phyloP scores from a whole-genome alignment of 2,329 filamentous ascomycete species.

The Zelopaecilomyces penicillatus region DNA sequence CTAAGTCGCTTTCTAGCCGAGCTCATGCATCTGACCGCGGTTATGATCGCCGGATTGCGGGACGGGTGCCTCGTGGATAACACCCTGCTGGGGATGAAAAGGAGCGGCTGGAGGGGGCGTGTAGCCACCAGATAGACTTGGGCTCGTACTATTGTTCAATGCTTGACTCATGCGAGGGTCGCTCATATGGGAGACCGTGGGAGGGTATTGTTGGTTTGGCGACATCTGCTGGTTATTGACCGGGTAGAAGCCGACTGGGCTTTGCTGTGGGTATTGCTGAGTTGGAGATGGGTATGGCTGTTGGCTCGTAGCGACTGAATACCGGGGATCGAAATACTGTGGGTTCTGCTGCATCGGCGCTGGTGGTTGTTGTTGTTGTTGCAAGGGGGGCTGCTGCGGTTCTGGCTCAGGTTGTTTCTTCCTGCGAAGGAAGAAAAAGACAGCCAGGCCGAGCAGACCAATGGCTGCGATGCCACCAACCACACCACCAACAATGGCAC shows the following conservation, averaged over 20 bases:
- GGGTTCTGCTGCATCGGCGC: slow-evolving; percentile 9
- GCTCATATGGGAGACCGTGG: slow-evolving; percentile 7
- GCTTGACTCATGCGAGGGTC: slow-evolving; percentile 14
- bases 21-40: slow-evolving; percentile 33
- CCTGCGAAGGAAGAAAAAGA: slow-evolving; percentile 23
- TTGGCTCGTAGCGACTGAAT: slow-evolving; percentile 6
- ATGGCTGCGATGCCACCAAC: slow-evolving; percentile 28
- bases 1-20: slow-evolving; percentile 18
- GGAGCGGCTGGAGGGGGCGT: slow-evolving; percentile 10
- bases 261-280: slow-evolving; percentile 14
- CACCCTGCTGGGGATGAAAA: slow-evolving; percentile 16
- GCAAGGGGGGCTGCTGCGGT: slow-evolving; percentile 10
- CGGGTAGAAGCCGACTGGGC: slow-evolving; percentile 1
- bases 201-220: slow-evolving; percentile 12
- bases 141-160: slow-evolving; percentile 11
- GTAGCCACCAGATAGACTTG: slow-evolving; percentile 12
- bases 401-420: slow-evolving; percentile 15
- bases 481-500: slow-evolving; percentile 30
- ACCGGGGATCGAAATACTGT: slow-evolving; percentile 21
- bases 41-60: slow-evolving; percentile 25
- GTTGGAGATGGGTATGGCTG: slow-evolving; percentile 14
- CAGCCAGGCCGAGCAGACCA: slow-evolving; percentile 19
- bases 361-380: slow-evolving; percentile 14
- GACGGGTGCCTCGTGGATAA: slow-evolving; percentile 31
- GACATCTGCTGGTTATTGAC: slow-evolving; percentile 2